Evolutionary conservation across 2,329 filamentous ascomycete genomes (phyloP), one percentile per base, ranked within the genome.

Genomic region (Fusarium anthophilum): DNA sequence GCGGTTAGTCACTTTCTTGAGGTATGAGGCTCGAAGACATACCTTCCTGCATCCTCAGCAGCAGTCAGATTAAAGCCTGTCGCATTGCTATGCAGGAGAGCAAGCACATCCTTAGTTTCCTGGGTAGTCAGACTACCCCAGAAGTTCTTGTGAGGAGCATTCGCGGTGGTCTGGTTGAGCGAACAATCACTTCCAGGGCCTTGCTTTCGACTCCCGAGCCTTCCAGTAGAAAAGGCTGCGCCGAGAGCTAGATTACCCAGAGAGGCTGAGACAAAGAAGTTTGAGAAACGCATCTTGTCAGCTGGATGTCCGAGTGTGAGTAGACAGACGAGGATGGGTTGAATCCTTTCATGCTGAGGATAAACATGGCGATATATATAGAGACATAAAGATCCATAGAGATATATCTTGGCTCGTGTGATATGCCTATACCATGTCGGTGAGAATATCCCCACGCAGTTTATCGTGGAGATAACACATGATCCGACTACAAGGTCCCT

Each of bases 101-200:
- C 44, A 22, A 64, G 43, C 17, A 64, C 61, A 22, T 64, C 61
- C 17, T 43, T 59, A 8, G 61, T 64, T 7, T 64, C 61, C 1
- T 30, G 26, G 4, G 30, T 28, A 2, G n/a, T 63, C 12, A 64
- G 24, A 30, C 35, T 32, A 15, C 61, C 61, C 61, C 57, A 64
- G 11, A 64, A 64, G 57, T 63, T 64, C 28, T 64, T 64, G 13
- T 64, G 61, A 24, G 61, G 61, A 15, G 61, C 57, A 4, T 17
- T 63, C 1, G 28, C 10, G 6, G 57, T 8, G 0, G 43, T 18
- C 1, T 63, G 43, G 3, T 4, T 22, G 0, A 30, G n/a, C 1
- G 61, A 51, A 9, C 61, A 63, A 11, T 26, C 6, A 18, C 14
- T 8, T 14, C 28, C n/a, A 38, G 14, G 17, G 11, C 39, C 8